phyloP scores from a whole-genome alignment of 73 alveolate genomes.

The Paramecium tetraurelia region DNA sequence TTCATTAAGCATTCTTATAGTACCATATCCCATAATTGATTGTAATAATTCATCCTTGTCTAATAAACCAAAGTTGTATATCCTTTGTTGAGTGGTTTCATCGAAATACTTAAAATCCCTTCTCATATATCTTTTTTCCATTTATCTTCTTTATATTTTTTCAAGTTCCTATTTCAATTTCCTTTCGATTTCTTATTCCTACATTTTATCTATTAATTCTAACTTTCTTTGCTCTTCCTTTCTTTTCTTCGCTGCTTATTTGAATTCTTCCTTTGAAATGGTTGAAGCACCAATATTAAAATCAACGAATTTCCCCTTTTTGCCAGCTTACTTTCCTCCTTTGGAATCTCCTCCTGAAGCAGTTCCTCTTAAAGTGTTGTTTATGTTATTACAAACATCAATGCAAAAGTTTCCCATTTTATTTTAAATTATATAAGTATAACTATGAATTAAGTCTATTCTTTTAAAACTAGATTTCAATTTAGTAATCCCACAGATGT shows the following conservation, averaged over 20 bases:
- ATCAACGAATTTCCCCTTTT: not conserved
- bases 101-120: not conserved
- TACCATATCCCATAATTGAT: not conserved
- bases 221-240: not conserved
- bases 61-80: not conserved
- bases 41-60: not conserved
- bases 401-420: conserved; percentile 38
- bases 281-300: conserved; percentile 29
- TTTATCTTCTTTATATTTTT: not conserved
- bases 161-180: not conserved
- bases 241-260: not conserved
- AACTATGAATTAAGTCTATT: not conserved
- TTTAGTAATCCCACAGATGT: too few species aligned
- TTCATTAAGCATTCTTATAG: conserved; percentile 6
- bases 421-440: not conserved
- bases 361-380: not conserved
- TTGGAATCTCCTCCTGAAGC: not conserved
- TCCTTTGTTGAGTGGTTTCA: not conserved
- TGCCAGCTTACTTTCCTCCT: not conserved
- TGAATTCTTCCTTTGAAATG: not conserved
- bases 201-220: conserved; percentile 11
- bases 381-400: not conserved
- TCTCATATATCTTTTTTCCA: not conserved
- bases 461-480: not conserved
- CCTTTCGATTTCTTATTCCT: not conserved